Evolutionary conservation across 352 stramenopile genomes (phyloP), one percentile per base, ranked within the genome.

Genomic region (Globisporangium heterothallicum): DNA sequence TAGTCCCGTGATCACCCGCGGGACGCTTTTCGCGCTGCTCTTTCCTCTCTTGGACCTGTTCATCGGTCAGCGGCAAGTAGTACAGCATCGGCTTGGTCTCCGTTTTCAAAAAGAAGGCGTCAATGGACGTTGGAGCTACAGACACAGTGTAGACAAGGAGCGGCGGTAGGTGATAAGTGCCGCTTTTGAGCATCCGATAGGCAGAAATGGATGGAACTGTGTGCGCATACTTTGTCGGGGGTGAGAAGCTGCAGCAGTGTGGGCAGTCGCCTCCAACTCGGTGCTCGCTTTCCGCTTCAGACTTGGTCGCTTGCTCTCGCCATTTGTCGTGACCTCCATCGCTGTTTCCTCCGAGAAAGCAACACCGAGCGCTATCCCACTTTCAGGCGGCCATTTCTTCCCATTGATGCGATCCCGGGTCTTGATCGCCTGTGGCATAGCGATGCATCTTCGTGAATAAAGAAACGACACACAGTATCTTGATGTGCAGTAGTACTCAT

Each of bases 91-190:
- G 84, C 51, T 86, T 87, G 24, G 79, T 80, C 45, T 74, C 64
- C 1, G 84, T 94, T 55, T 88, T 89, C 25, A 73, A 58, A 56
- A 93, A 91, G 34, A 88, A 78, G 18, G 86, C 75, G 47, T 91
- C 75, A 53, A 91, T 76, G 14, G 78, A 75, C 43, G 66, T 63
- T 42, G 64, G 59, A 62, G 45, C 42, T 55, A n/a, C 19, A 30
- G 3, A 29, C 8, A 19, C 44, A 42, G 7, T 29, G 26, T 1
- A n/a, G 9, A 29, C 14, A 34, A 9, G 21, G 14, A 49, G 19
- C n/a, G n/a, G n/a, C n/a, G n/a, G n/a, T n/a, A n/a, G n/a, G n/a
- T n/a, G n/a, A n/a, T n/a, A n/a, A n/a, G n/a, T n/a, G n/a, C n/a
- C n/a, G n/a, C n/a, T n/a, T n/a, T n/a, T n/a, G n/a, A n/a, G n/a